Percentiles rank a stretch among this genome's conserved stretches.
Evolutionary conservation across 2,329 filamentous ascomycete species (phyloP).

Genomic region (Fusarium acutatum): DNA sequence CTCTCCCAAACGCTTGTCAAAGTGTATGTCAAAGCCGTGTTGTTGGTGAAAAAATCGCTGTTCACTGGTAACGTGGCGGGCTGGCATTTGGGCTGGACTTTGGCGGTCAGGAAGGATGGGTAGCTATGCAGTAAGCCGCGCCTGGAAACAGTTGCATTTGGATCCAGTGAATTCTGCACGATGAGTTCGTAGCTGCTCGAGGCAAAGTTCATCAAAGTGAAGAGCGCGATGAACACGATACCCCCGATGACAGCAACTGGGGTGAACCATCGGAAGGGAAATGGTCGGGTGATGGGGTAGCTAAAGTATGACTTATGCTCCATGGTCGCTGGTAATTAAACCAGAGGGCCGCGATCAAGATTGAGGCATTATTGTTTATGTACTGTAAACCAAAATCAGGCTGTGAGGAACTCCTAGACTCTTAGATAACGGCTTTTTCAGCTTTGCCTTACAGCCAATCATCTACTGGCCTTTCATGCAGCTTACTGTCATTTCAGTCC

Average conservation of each 20-base stretch:
- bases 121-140: background rate
- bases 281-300: background rate
- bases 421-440: background rate
- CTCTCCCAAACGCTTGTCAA: background rate
- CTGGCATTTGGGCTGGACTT: background rate
- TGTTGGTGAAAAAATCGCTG: background rate
- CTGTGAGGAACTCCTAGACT: background rate
- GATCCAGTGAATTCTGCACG: background rate
- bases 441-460: background rate
- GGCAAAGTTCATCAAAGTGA: background rate
- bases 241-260: background rate
- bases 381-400: background rate
- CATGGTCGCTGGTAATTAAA: background rate
- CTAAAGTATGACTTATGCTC: background rate
- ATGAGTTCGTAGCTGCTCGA: background rate
- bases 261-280: background rate
- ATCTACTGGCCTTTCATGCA: background rate
- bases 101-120: background rate
- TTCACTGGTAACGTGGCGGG: background rate
- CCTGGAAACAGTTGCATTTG: background rate
- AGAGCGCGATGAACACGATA: background rate
- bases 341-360: fast-evolving
- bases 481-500: background rate
- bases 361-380: background rate
- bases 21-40: background rate